Base-by-base conservation (phyloP, 2,329 filamentous ascomycete genomes). In the Ophiostoma sp. region DNA sequence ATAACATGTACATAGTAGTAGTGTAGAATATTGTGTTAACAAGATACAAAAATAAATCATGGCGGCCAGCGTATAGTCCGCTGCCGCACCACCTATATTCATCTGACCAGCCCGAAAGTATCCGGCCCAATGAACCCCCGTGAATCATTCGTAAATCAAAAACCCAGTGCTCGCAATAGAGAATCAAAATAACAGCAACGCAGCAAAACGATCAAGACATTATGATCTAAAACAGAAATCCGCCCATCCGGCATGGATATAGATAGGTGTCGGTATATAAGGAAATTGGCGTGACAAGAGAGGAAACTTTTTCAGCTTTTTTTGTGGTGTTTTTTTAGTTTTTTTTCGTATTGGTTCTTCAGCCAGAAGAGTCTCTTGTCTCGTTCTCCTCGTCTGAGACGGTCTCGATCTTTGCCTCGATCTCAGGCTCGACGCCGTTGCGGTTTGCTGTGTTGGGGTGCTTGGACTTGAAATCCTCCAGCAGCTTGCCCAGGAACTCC, bases 401-500 rank as follows among this genome's bases (percentile, higher is more conserved):
- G 33, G 70, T 69, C 8, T 69, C 62, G 5, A 71, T 69, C 15
- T 67, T 68, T 35, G 77, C 77, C 71, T 76, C 78, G 33, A 70
- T 74, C 71, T 69, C 76, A 71, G 81, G 79, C 65, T 79, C 79
- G 48, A 17, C 54, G 36, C 71, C 68, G 52, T 39, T 70, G 20
- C 70, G 69, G 44, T 27, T 68, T 60, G 68, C 27, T 67, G 52
- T 62, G 48, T 35, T 73, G 27, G 70, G 35, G 36, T 73, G 72
- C 74, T 73, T 75, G 70, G 75, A 73, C 69, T 76, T 77, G 69
- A 83, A 83, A 73, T 86, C 85, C 74, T 85, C 84, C 74, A 84
- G 81, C 68, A 86, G 78, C 71, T 82, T 80, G 44, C 82, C 78
- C 65, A 86, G 79, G 71, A 85, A 81, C 54, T 79, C 79, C 64